Evolutionary conservation across 257 asterid genomes (phyloP), one percentile per base, ranked within the genome.

Genomic region (Ehretia macrophylla): DNA sequence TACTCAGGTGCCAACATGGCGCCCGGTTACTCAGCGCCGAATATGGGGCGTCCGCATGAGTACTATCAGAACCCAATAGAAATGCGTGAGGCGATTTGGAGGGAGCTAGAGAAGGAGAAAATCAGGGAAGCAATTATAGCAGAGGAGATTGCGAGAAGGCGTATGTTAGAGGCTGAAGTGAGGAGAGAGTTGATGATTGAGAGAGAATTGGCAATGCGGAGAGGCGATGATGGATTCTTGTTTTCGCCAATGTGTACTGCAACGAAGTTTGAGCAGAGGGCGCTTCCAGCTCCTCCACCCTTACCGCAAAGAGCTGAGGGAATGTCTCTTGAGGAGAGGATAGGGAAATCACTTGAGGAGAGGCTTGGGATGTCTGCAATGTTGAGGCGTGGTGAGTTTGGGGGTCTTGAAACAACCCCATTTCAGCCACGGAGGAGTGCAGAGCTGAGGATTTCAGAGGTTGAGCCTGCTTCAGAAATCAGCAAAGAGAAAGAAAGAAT

Each of bases 111-210:
- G 65, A 84, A 81, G 75, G 76, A 80, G 56, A 57, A 37, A 17
- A 83, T 85, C 18, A 70, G 87, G 46, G 76, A 74, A 57, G 88
- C 81, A 67, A 78, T 88, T 45, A 81, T 83, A 59, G 67, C 68
- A 48, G 65, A 77, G 5, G 93, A 83, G 72, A 52, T 72, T 13
- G 59, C 75, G 1, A 65, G 81, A 70, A 88, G 86, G 60, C 83
- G 77, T 10, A 65, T 47, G 17, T 50, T 85, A 21, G 91, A 85
- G 71, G 85, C 72, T 58, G 95, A 85, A 68, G 92, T 83, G 39
- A 76, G 85, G 73, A 68, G 71, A 55, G 93, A 83, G 68, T 52
- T 85, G 44, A 74, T 64, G 85, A 59, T 76, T 70, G 88, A 78
- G 65, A 72, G 74, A 63, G 78, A 72, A 63, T 37, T 74, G 58